Evolutionary conservation across 2,329 filamentous ascomycete genomes (phyloP).

Genomic region (Cordyceps cateniannulata): DNA sequence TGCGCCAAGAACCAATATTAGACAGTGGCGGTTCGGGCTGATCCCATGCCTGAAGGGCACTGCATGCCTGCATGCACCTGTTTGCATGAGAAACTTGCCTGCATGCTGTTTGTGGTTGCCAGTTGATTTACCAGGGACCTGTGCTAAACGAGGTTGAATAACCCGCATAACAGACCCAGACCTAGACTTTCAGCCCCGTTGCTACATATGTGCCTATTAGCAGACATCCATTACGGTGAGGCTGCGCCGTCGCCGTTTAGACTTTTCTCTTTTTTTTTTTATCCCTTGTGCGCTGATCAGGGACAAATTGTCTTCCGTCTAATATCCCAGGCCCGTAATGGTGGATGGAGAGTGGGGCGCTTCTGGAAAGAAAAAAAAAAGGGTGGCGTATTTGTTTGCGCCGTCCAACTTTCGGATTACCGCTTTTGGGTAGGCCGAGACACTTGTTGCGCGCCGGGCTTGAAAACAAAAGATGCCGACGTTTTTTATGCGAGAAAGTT

Average conservation of each 20-base stretch:
- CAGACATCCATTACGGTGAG: neutral
- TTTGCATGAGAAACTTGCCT: too few species aligned
- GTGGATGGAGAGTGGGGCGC: too few species aligned
- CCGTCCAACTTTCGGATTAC: neutral
- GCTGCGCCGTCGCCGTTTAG: neutral
- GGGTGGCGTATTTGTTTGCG: neutral
- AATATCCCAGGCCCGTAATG: too few species aligned
- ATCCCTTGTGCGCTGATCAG: neutral
- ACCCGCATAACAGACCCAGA: too few species aligned
- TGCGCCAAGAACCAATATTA: too few species aligned
- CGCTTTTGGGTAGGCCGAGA: slow-evolving; percentile 1
- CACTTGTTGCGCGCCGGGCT: neutral
- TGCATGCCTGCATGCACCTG: too few species aligned
- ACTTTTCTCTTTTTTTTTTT: neutral
- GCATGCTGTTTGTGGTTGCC: too few species aligned
- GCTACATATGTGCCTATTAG: neutral
- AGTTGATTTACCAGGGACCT: too few species aligned
- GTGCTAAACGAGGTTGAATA: too few species aligned
- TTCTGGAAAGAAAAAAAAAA: neutral
- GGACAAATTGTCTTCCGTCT: neutral
- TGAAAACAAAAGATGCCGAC: neutral
- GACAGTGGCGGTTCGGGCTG: too few species aligned
- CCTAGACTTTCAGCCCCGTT: too few species aligned
- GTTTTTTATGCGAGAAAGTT: neutral
- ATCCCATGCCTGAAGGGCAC: too few species aligned